Evolutionary conservation across 306 rosid species (phyloP), one percentile per base, ranked within the genome.

Genomic region (Calophaca sinica): DNA sequence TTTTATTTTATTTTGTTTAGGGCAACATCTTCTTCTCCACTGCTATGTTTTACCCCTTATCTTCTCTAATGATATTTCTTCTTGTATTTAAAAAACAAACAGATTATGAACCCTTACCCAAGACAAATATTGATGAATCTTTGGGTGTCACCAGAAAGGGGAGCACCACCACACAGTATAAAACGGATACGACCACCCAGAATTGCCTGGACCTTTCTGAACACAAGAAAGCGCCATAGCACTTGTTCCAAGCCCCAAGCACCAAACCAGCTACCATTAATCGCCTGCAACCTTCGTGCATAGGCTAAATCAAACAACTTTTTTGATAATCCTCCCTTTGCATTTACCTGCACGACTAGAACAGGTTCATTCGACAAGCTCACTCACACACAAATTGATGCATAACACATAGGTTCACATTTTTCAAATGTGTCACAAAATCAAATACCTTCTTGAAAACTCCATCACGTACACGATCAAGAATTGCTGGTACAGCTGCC

Each of bases 51-150:
- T 58, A 72, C 68, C 36, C 45, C 61, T 46, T 20, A 50, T 54
- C 31, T 65, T 72, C 48, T 7, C 12, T 5, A 28, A 55, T 79
- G 75, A 57, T 29, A 39, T 28, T 49, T 29, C 49, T 58, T 57
- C 74, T 70, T 68, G 14, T 26, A 59, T 58, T 68, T 77, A 46
- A 5, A 11, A 11, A 45, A 11, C 3, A 2, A 61, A 39, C 20
- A 5, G 41, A 57, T 20, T 48, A 29, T 7, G 7, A 39, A 59
- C 54, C 85, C 96, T 71, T 59, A 96, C 98, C 92, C 92, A 65
- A 96, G 87, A 85, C 99, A 96, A 68, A 96, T 92, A 81, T 92
- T 96, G 92, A 96, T 96, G 87, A 96, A 96, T 86, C 97, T 90
- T 83, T 96, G 99, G 82, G 97, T 86, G 81, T 90, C 96, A 59